Conservation (phyloP, 208 protist species). For the Crithidia mellificae region DNA sequence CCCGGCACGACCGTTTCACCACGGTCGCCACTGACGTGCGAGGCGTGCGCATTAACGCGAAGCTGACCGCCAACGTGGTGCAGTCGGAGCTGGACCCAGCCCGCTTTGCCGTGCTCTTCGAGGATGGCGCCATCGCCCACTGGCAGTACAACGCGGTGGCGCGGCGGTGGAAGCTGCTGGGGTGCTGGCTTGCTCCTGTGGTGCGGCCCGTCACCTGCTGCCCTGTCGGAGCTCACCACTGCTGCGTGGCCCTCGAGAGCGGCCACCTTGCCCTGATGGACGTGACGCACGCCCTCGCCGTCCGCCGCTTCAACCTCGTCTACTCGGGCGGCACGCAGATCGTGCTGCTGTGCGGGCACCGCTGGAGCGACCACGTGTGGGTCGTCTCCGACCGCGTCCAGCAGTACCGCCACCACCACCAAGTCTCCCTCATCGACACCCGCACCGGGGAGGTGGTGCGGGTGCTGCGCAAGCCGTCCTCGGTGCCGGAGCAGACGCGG, state of each 20-base stretch:
- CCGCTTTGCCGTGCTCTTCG: constrained; percentile 74
- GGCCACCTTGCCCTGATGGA: constrained; percentile 77
- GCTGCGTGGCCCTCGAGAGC: constrained; percentile 70
- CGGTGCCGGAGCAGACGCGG: constrained; percentile 53
- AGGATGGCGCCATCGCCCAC: constrained; percentile 69
- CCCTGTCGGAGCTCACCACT: constrained; percentile 38
- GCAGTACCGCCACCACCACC: constrained; percentile 63
- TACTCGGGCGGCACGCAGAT: constrained; percentile 78
- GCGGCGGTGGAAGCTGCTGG: constrained; percentile 58
- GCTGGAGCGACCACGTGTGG: constrained; percentile 72
- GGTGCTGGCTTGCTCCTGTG: constrained; percentile 50
- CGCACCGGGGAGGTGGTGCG: constrained; percentile 70
- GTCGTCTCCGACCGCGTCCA: constrained; percentile 64
- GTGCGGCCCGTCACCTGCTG: constrained; percentile 50
- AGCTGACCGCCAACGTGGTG: constrained; percentile 58
- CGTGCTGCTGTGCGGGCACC: constrained; percentile 62
- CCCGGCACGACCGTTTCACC: constrained; percentile 46
- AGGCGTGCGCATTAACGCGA: constrained; percentile 66
- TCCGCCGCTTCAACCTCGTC: constrained; percentile 71
- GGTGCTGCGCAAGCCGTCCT: constrained; percentile 67
- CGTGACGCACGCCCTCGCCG: constrained; percentile 45
- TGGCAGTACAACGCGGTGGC: constrained; percentile 59
- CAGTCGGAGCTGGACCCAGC: constrained; percentile 57
- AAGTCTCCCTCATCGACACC: constrained; percentile 78
- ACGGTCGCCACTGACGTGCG: constrained; percentile 65